Percentiles rank a stretch among this genome's conserved stretches.
These are phyloP conservation scores for Psilocybe sp. DNA, from an alignment of 768 basidiomycete species.

Conservation along the genomic window DNA sequence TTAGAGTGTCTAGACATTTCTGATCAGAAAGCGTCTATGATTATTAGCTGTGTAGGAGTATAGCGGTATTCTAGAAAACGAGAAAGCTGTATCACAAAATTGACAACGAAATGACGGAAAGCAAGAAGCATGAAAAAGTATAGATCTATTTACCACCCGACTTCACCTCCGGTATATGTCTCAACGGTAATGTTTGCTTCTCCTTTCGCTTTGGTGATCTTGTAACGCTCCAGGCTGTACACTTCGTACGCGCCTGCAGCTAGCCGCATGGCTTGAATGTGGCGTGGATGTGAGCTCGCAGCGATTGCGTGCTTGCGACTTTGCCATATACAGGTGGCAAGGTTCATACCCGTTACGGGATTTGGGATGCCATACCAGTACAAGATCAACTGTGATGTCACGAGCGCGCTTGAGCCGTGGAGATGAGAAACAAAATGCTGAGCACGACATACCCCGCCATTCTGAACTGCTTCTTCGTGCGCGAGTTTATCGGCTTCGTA, in stretches of 20 bases:
- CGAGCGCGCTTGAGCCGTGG: constrained; percentile 9
- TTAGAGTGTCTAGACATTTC: too few species aligned
- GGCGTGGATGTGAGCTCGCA: constrained; percentile 78
- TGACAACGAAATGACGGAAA: constrained; percentile 9
- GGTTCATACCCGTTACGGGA: constrained; percentile 72
- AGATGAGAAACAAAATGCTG: neutral
- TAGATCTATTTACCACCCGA: constrained; percentile 56
- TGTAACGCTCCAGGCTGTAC: constrained; percentile 76
- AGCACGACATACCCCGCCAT: constrained; percentile 66
- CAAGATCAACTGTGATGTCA: constrained; percentile 58
- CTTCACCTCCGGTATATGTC: constrained; percentile 59
- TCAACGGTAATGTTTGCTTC: constrained; percentile 53
- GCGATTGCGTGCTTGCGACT: constrained; percentile 79
- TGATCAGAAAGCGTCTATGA: too few species aligned
- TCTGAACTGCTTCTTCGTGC: constrained; percentile 89
- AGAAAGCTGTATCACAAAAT: constrained; percentile 5
- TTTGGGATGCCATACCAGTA: constrained; percentile 95
- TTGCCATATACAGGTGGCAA: constrained; percentile 96
- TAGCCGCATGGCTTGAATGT: constrained; percentile 79
- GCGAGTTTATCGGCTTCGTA: constrained; percentile 86
- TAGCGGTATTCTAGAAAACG: neutral
- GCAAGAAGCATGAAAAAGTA: constrained; percentile 2
- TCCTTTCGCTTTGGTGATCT: constrained; percentile 66
- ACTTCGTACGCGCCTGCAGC: constrained; percentile 75
- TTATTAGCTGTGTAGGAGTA: neutral